A percentile compares a stretch with the other conserved stretches of the same genome.
phyloP scores from a whole-genome alignment of 1,284 basidiomycete species.

The Marasmius oreades region DNA sequence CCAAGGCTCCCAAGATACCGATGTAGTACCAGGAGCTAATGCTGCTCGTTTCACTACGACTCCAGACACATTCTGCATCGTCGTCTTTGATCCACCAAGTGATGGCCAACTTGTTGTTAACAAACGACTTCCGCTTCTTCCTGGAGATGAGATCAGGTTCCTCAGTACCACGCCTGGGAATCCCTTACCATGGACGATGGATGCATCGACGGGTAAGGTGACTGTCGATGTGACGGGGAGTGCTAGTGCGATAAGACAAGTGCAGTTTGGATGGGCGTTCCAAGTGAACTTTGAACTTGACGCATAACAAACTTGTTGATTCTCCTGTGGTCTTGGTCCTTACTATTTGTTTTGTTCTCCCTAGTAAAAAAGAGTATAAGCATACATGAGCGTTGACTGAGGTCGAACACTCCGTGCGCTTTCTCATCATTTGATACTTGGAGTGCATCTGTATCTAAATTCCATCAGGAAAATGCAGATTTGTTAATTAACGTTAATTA shows the following conservation, averaged over 20 bases:
- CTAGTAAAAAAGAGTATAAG: no score
- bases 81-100: background rate
- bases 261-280: constrained; percentile 18
- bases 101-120: background rate
- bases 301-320: background rate
- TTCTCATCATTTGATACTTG: no score
- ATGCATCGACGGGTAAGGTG: constrained; percentile 7
- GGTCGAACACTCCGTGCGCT: no score
- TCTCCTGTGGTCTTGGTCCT: no score
- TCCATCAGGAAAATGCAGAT: no score
- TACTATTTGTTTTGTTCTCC: no score
- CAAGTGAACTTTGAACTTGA: constrained; percentile 10
- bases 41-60: background rate
- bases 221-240: constrained; percentile 10
- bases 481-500: no score
- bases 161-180: background rate
- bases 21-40: background rate
- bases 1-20: background rate
- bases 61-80: constrained; percentile 3
- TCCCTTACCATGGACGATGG: constrained; percentile 6
- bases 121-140: background rate
- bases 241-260: constrained; percentile 1
- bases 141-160: background rate
- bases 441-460: no score
- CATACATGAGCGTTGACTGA: no score